Base-by-base conservation (phyloP, 257 asterid genomes). In the Forsythia viridissima region DNA sequence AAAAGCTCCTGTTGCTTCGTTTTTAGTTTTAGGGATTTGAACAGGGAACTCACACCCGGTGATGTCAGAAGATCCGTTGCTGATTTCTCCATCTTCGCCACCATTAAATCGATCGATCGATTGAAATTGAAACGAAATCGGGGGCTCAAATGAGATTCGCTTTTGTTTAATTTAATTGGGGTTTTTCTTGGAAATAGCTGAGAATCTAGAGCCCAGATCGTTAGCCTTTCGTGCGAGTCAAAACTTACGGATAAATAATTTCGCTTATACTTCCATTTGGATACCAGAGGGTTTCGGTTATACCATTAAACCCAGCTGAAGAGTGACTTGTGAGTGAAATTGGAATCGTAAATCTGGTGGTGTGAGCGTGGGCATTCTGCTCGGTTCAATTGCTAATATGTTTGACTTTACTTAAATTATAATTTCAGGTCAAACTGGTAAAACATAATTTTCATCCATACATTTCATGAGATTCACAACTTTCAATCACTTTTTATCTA, bases 1-100 rank as follows among this genome's bases (percentile, higher is more conserved):
- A 96, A 75, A 71, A 96, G 89, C 86, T 96, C 99, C 85, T 96
- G 92, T 84, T 96, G 98, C 96, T 96, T 96, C 57, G 99, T 92
- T 81, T 93, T 96, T 79, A 96, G 87, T 83, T 92, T 96, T 4
- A 92, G 55, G 18, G 94, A 79, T 75, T 91, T 93, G 68, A 86
- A 81, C 38, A 90, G 38, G 15, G 90, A 82, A 75, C 48, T 80
- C 63, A 82, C 68, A 73, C 89, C 82, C 42, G 86, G 82, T 18
- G 90, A 76, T 13, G 88, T 37, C 61, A 84, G 87, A 79, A 86
- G 89, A 90, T 90, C 90, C 74, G 83, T 72, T 6, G 88, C 70
- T 38, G 89, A 55, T 83, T 84, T 85, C 75, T 85, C 91, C 86
- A 79, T 77, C 76, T 84, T 89, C 30, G 85, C 86, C 73, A 46